Base-by-base conservation (phyloP, 2,329 filamentous ascomycete species). In the Penicillium freii region DNA sequence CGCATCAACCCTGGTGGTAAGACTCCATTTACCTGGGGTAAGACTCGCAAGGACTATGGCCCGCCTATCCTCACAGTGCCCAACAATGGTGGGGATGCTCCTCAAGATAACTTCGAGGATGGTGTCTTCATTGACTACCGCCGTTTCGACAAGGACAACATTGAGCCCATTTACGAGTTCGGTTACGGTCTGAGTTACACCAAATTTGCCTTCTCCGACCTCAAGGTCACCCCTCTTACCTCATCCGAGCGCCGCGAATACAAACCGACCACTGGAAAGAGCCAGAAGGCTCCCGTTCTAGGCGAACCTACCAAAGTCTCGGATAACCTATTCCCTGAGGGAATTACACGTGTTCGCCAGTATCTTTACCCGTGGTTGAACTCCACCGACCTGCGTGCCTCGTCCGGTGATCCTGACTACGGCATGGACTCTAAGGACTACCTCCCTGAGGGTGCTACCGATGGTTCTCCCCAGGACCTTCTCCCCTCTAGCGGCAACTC, bases 341-440 rank as follows among this genome's bases (percentile, higher is more conserved):
- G 77, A 63, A 72, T 84, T 62, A 74, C 78, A 21, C 77, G 75
- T 13, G 74, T 86, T 50, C 72, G 74, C 23, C 70, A 75, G 27
- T 88, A 84, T 76, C 85, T 87, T 70, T 88, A 87, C 71, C 84
- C 85, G 2, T 88, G 82, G 74, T 75, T 88, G 64, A 87, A 86
- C 77, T 80, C 77, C 33, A 86, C 83, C 44, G 78, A 84, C 63
- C 76, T 84, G 11, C 71, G 74, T 50, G 74, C 75, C 25, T 79
- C 84, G 3, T 80, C 81, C 21, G 75, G 73, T 34, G 82, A 85
- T 60, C 77, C 79, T 0, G 66, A 81, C 59, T 87, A 87, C 67
- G 84, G 82, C 50, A 64, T 78, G 59, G 73, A 80, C 11, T 67
- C 77, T 43, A 75, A 75, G n/a, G 65, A 77, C 15, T 82, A 79